Percentiles rank a stretch among this genome's conserved stretches.
These are phyloP conservation scores for Phytophthora hibernalis DNA, from an alignment of 352 stramenopile species.

Conservation along the genomic window DNA sequence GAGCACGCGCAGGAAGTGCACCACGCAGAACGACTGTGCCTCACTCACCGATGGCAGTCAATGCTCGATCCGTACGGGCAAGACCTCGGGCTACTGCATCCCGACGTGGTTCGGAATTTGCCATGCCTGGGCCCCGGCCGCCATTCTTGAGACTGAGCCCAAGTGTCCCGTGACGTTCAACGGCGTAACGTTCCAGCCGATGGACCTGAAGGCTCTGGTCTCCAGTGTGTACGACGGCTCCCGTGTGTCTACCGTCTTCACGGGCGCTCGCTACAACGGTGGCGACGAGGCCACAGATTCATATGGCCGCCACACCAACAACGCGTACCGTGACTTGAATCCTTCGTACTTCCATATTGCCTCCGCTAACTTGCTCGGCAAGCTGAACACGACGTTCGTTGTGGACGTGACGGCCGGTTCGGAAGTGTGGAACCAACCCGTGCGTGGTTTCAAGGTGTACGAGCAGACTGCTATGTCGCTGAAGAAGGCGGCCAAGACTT, in stretches of 20 bases:
- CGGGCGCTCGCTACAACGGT: conserved; percentile 41
- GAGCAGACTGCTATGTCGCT: conserved; percentile 36
- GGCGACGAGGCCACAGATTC: conserved; percentile 24
- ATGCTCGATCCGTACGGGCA: conserved; percentile 35
- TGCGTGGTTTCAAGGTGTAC: conserved; percentile 48
- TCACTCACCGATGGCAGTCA: conserved; percentile 28
- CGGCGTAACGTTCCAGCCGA: conserved; percentile 44
- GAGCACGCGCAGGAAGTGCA: conserved; percentile 21
- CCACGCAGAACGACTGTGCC: conserved; percentile 28
- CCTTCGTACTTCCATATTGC: conserved; percentile 50
- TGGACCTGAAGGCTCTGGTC: conserved; percentile 52
- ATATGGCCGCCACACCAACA: conserved; percentile 46
- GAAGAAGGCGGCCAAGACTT: conserved; percentile 38
- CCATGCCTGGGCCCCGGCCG: conserved; percentile 44
- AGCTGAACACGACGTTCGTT: conserved; percentile 46
- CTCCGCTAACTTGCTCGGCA: conserved; percentile 45
- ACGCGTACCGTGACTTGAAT: conserved; percentile 46
- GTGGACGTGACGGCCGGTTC: conserved; percentile 42
- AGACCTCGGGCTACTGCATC: conserved; percentile 48
- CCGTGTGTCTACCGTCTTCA: conserved; percentile 36
- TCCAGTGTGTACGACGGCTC: conserved; percentile 41
- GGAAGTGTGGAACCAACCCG: conserved; percentile 66
- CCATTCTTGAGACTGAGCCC: conserved; percentile 43
- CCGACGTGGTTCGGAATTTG: conserved; percentile 49
- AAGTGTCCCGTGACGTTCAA: conserved; percentile 43